These are phyloP conservation scores for Penicillium roqueforti DNA, from an alignment of 495 filamentous ascomycete species.

Conservation along the genomic window DNA sequence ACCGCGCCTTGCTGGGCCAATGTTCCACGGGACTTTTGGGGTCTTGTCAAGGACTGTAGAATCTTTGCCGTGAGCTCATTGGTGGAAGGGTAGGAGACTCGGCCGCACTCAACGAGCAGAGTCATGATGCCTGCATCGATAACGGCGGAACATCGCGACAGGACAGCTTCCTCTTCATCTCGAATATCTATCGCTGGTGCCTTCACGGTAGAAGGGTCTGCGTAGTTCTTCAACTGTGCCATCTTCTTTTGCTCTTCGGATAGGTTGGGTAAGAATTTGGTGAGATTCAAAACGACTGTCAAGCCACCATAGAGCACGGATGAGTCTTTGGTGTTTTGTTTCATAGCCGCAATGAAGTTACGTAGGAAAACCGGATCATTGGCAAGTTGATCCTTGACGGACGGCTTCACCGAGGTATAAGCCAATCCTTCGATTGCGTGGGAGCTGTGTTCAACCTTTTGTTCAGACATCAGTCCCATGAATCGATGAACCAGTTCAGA, in stretches of 20 bases:
- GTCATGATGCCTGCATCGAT: conserved; percentile 73
- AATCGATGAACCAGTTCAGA: conserved; percentile 75
- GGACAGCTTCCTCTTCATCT: conserved; percentile 69
- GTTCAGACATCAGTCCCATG: conserved; percentile 65
- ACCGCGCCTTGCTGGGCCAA: conserved; percentile 90
- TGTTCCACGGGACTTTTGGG: conserved; percentile 63
- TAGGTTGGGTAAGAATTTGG: conserved; percentile 68
- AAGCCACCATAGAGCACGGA: conserved; percentile 79
- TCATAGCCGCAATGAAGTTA: conserved; percentile 59
- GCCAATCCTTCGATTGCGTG: conserved; percentile 89
- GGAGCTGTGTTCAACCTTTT: conserved; percentile 52
- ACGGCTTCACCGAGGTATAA: conserved; percentile 78
- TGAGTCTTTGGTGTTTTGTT: conserved; percentile 56
- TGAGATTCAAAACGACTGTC: conserved; percentile 78
- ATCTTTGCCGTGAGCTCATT: conserved; percentile 66
- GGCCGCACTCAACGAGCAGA: conserved; percentile 65
- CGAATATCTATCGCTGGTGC: conserved; percentile 59
- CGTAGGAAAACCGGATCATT: conserved; percentile 61
- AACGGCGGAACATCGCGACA: conserved; percentile 68
- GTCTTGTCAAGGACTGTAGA: conserved; percentile 68
- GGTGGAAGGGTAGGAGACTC: conserved; percentile 61
- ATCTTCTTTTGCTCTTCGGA: conserved; percentile 92
- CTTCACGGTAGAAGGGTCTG: conserved; percentile 66
- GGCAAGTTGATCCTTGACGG: conserved; percentile 74
- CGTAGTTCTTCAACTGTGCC: conserved; percentile 85